Conservation (phyloP, 2,329 filamentous ascomycete species). For the Rachicladosporium sp. region DNA sequence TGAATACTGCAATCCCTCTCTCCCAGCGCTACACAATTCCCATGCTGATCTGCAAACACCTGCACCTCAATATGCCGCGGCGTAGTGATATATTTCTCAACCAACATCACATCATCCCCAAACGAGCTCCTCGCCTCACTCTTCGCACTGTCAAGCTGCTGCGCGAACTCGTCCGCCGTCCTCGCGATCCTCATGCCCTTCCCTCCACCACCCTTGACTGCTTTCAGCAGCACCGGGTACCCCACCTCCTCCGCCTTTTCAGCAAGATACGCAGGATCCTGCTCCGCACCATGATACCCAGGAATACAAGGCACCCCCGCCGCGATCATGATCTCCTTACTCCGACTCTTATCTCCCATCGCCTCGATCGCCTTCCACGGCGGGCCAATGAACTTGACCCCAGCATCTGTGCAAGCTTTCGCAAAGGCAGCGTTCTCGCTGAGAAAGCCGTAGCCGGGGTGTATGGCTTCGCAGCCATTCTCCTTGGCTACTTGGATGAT, state of each 20-base stretch:
- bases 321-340: constrained; percentile 91
- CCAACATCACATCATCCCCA: constrained; percentile 53
- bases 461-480: constrained; percentile 78
- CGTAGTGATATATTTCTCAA: constrained; percentile 57
- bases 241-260: constrained; percentile 61
- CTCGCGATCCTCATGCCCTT: constrained; percentile 59
- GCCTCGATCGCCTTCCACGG: constrained; percentile 62
- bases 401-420: constrained; percentile 73
- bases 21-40: constrained; percentile 51
- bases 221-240: constrained; percentile 53
- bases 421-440: constrained; percentile 92
- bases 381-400: constrained; percentile 87
- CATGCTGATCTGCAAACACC: constrained; percentile 53
- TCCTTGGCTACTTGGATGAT: constrained; percentile 82
- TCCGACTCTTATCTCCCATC: constrained; percentile 86
- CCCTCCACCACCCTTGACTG: constrained; percentile 52
- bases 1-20: constrained; percentile 57
- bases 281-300: constrained; percentile 82
- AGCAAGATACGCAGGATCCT: constrained; percentile 52
- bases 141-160: constrained; percentile 51
- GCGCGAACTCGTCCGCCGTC: constrained; percentile 44
- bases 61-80: constrained; percentile 57
- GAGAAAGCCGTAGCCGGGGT: constrained; percentile 90
- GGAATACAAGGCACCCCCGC: constrained; percentile 96
- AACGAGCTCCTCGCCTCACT: constrained; percentile 53